phyloP scores from a whole-genome alignment of 2,329 filamentous ascomycete genomes.

The Calonectria naviculata region DNA sequence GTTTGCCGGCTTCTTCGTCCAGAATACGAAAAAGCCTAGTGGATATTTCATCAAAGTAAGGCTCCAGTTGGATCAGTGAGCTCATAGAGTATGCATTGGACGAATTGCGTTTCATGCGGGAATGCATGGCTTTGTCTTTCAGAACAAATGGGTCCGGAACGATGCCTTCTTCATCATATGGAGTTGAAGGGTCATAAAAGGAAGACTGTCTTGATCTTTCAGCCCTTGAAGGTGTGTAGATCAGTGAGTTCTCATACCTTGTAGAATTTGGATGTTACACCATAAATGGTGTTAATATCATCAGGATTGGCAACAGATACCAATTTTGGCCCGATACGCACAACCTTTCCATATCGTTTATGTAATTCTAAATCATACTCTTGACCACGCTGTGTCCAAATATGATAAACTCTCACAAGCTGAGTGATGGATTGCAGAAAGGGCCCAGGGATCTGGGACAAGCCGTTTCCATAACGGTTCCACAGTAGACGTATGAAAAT shows the following conservation, averaged over 20 bases:
- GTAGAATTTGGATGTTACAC: not conserved
- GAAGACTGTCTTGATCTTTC: not conserved
- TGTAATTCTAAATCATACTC: not conserved
- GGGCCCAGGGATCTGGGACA: not conserved
- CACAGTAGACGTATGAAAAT: not conserved
- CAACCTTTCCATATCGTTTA: not conserved
- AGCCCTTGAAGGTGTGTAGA: not conserved
- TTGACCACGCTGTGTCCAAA: not conserved
- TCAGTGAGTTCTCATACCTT: not conserved
- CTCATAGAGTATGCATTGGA: not conserved
- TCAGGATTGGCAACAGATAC: not conserved
- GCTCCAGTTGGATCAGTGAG: not conserved
- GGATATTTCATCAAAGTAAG: not conserved
- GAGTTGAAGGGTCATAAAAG: not conserved
- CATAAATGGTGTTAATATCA: constrained; percentile 2
- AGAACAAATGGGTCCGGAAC: constrained; percentile 3
- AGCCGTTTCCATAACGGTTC: not conserved
- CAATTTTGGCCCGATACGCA: not conserved
- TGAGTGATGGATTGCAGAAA: not conserved
- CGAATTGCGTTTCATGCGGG: not conserved
- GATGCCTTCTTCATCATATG: not conserved
- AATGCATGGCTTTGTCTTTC: not conserved
- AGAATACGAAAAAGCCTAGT: not conserved
- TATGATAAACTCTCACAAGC: not conserved
- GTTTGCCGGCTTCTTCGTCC: not conserved